Evolutionary conservation across 139 green algal species (phyloP).

Genomic region (Chlamydomonas asymmetrica): DNA sequence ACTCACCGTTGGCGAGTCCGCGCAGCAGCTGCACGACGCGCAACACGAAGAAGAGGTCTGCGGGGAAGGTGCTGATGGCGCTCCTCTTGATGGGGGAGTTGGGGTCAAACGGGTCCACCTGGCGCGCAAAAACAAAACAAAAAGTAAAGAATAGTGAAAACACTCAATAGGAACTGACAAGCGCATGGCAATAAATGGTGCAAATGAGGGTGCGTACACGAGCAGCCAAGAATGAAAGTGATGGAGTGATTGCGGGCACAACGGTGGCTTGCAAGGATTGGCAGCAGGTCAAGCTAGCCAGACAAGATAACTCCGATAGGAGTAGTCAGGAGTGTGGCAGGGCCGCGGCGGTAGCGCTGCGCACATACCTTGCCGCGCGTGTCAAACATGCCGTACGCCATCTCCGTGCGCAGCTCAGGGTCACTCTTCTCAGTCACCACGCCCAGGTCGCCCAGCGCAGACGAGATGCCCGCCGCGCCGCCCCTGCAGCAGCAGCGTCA

Average conservation of each 20-base stretch:
- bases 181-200: slow-evolving; percentile 2
- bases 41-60: slow-evolving; percentile 96
- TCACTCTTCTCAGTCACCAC: slow-evolving; percentile 70
- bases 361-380: slow-evolving; percentile 65
- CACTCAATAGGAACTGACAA: no score
- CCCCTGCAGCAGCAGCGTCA: slow-evolving; percentile 33
- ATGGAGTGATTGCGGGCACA: no score
- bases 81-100: slow-evolving; percentile 84
- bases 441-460: slow-evolving; percentile 55
- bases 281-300: no score
- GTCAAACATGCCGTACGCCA: slow-evolving; percentile 95
- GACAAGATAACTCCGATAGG: no score
- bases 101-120: slow-evolving; percentile 86
- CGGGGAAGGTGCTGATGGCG: slow-evolving; percentile 85
- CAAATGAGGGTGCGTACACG: neutral
- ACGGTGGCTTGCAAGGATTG: no score
- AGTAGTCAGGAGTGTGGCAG: no score
- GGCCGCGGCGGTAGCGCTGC: no score
- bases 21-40: slow-evolving; percentile 85
- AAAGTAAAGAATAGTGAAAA: no score
- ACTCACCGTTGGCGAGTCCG: slow-evolving; percentile 69
- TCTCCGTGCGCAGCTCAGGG: slow-evolving; percentile 53
- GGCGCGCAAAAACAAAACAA: no score
- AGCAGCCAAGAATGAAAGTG: neutral
- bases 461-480: slow-evolving; percentile 37